Evolutionary conservation across 352 stramenopile species (phyloP), one percentile per base, ranked within the genome.

Genomic region (Globisporangium paddicum): DNA sequence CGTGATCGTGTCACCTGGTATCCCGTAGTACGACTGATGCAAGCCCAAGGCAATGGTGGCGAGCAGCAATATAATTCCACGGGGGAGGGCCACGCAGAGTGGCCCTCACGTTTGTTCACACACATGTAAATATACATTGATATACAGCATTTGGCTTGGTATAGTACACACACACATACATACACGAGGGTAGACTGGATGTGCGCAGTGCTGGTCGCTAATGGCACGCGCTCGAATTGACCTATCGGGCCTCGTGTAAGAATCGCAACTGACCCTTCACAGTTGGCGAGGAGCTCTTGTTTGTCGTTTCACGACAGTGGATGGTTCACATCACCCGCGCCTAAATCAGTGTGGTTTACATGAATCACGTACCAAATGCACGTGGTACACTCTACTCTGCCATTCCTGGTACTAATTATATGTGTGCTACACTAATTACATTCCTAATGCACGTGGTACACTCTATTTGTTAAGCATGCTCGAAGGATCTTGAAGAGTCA

Each of bases 11-110:
- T 77, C 77, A 84, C 76, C 70, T 59, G 54, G 52, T 93, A 77
- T 93, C 72, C 72, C 79, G 79, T 79, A 68, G 66, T 87, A 80
- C 79, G 79, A 93, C 83, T 90, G 78, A 80, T 73, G 71, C 78
- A 73, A 64, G 75, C 81, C 79, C 83, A 93, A 93, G 68, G 83
- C 51, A 72, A 73, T 75, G 81, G 63, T 93, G 77, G 81, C 77
- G 53, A 77, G 71, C 79, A 76, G 77, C 69, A 90, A 84, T 90
- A 74, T 87, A 71, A 58, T 66, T 81, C 68, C 75, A 79, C 72
- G 72, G 72, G 63, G 38, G 38, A n/a, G 57, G 2, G 21, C 23
- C 9, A 63, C 16, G 51, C 47, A 56, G 2, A 9, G 53, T 34
- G 4, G 10, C 23, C 9, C 38, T 35, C 26, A 34, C 41, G 14